Base-by-base conservation (phyloP, 1,284 basidiomycete species). In the Ceratobasidium sp. region DNA sequence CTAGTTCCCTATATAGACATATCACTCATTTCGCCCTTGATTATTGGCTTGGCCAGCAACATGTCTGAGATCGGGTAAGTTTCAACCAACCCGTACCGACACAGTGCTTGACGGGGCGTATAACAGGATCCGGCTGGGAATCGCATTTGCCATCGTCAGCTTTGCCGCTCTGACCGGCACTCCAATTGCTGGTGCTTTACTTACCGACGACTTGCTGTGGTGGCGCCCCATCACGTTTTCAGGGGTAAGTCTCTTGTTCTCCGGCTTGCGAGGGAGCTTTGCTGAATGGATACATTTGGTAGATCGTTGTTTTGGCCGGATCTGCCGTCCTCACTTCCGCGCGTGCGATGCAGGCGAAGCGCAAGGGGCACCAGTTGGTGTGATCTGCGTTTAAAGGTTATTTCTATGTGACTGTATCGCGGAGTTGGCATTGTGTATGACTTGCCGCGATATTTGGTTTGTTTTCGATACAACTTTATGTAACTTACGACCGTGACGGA, bases 11-110 rank as follows among this genome's bases (percentile, higher is more conserved):
- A 4, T 49, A 16, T 22, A 76, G 75, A 61, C 39, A 37, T 73
- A 39, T 73, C 69, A 2, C 62, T 76, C 8, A 58, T 76, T n/a
- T n/a, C 75, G 0, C 75, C 75, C 8, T 7, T 66, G 48, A 13
- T 76, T 41, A 43, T 73, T 24, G 41, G 58, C 6, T 56, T 76
- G 8, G 51, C 75, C 1, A 66, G 39, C 9, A 65, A n/a, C 34
- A 73, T 76, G 54, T 46, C 58, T 3, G 75, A 76, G 54, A 68
- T 76, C 22, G 75, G 75, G 75, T 76, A 53, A 34, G 19, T 37
- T 9, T 14, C 31, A 5, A 14, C 24, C 2, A 7, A 27, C 22
- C 22, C 34, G 7, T 13, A 5, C 9, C 13, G n/a, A 39, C 34
- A n/a, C 13, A n/a, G 13, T 53, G 1, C 53, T 31, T 27, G 22